Evolutionary conservation across 495 filamentous ascomycete species (phyloP), one percentile per base, ranked within the genome.

Genomic region (Aspergillus cristatus): DNA sequence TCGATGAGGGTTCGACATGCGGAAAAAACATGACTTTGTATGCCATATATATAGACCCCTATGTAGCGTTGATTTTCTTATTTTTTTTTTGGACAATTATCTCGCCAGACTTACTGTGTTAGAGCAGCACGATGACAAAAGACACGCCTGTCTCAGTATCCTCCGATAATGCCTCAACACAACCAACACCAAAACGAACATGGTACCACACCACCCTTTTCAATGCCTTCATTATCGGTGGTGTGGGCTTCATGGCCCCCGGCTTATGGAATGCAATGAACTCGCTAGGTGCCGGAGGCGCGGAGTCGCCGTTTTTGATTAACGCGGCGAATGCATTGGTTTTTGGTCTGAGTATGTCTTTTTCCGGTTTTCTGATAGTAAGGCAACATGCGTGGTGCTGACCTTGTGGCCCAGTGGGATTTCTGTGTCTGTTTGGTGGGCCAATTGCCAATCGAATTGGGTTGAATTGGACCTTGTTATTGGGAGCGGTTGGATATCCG

Each of bases 321-420:
- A 81, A 81, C 43, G 70, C 67, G n/a, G 78, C 74, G 2, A 81
- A 81, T 53, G 68, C 76, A 0, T 53, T 81, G n/a, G 76, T 74
- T 1, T 81, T 81, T 43, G 70, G 46, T 12, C 41, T 59, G 3
- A 59, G 55, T 59, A 50, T 4, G 20, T 8, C 20, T 38, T 6
- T 20, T 29, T 17, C 7, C 12, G 2, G 31, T 14, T 10, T 25
- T 11, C 24, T 3, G 14, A n/a, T 14, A n/a, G n/a, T n/a, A n/a
- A n/a, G n/a, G n/a, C n/a, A n/a, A n/a, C n/a, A n/a, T n/a, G n/a
- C n/a, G n/a, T n/a, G n/a, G n/a, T n/a, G n/a, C n/a, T n/a, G n/a
- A n/a, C n/a, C n/a, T n/a, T n/a, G n/a, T n/a, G n/a, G 4, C 20
- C 8, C 72, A 41, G 76, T 81, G 76, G 70, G 74, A 1, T 47